Evolutionary conservation across 2,329 filamentous ascomycete species (phyloP).

Genomic region (Samsoniella hepiali): DNA sequence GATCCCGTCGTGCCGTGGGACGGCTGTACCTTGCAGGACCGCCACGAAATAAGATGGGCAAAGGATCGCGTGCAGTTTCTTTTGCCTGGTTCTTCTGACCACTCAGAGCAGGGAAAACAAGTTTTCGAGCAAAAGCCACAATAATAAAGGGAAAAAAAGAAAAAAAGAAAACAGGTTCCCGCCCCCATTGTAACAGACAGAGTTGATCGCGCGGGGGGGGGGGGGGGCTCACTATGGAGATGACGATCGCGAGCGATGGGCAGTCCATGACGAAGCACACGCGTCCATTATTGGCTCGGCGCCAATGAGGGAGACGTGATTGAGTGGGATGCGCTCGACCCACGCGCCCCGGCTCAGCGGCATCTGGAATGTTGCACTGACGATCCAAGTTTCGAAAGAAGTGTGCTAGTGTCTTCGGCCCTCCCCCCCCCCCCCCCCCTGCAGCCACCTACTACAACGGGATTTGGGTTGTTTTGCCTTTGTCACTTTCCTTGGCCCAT

Average conservation of each 20-base stretch:
- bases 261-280: conserved; percentile 6
- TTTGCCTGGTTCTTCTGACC: too few relatives aligned
- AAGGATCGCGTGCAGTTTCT: too few relatives aligned
- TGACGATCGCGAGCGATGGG: conserved; percentile 6
- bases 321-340: background rate
- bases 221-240: background rate
- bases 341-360: conserved; percentile 1
- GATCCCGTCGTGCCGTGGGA: too few relatives aligned
- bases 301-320: background rate
- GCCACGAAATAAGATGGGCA: too few relatives aligned
- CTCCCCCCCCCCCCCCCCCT: background rate
- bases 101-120: background rate
- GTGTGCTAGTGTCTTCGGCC: background rate
- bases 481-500: background rate
- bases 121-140: background rate
- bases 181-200: background rate
- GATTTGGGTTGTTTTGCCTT: background rate
- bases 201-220: background rate
- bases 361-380: background rate
- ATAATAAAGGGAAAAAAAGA: background rate
- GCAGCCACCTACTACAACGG: background rate
- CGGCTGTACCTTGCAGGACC: too few relatives aligned
- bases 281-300: background rate
- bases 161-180: too few relatives aligned
- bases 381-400: background rate